Percentiles rank a stretch among this genome's conserved stretches.
Evolutionary conservation across 2,329 filamentous ascomycete genomes (phyloP).

Genomic region (Hypoxylon sp.): DNA sequence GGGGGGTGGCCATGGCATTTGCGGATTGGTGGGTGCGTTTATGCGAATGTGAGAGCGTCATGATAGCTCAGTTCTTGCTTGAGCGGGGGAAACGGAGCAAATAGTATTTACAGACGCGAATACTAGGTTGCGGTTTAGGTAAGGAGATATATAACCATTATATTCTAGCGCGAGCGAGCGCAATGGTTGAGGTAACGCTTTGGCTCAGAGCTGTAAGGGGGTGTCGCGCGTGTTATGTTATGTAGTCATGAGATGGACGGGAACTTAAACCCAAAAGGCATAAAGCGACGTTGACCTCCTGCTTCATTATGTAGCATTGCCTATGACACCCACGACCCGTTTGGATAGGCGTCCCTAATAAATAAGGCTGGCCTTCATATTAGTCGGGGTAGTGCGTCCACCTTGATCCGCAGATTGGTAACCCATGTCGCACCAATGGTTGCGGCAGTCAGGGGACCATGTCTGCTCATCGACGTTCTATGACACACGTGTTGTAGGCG

Average conservation of each 20-base stretch:
- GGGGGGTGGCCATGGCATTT: slow-evolving; percentile 14
- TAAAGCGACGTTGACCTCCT: slow-evolving; percentile 24
- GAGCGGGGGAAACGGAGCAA: slow-evolving; percentile 2
- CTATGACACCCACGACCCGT: slow-evolving; percentile 27
- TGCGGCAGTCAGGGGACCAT: slow-evolving; percentile 28
- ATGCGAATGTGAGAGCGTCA: slow-evolving; percentile 26
- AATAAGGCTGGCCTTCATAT: slow-evolving; percentile 40
- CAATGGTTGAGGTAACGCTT: not conserved
- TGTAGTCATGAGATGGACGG: slow-evolving; percentile 21
- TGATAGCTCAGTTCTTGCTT: slow-evolving; percentile 20
- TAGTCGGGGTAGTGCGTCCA: slow-evolving; percentile 32
- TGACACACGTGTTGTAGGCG: slow-evolving; percentile 32
- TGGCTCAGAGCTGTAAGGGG: slow-evolving; percentile 25
- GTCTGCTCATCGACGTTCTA: slow-evolving; percentile 21
- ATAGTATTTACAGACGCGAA: slow-evolving; percentile 6
- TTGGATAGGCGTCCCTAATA: slow-evolving; percentile 25
- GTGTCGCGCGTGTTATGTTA: slow-evolving; percentile 5
- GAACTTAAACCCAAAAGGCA: slow-evolving; percentile 15
- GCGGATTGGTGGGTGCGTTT: slow-evolving; percentile 9
- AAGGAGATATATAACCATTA: slow-evolving; percentile 17
- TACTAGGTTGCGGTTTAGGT: slow-evolving; percentile 7
- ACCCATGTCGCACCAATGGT: slow-evolving; percentile 30
- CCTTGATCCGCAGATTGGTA: slow-evolving; percentile 27
- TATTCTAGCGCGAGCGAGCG: slow-evolving; percentile 5
- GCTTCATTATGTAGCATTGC: slow-evolving; percentile 37